Base-by-base conservation (phyloP, 1,284 basidiomycete genomes). In the Chiua sp. region DNA sequence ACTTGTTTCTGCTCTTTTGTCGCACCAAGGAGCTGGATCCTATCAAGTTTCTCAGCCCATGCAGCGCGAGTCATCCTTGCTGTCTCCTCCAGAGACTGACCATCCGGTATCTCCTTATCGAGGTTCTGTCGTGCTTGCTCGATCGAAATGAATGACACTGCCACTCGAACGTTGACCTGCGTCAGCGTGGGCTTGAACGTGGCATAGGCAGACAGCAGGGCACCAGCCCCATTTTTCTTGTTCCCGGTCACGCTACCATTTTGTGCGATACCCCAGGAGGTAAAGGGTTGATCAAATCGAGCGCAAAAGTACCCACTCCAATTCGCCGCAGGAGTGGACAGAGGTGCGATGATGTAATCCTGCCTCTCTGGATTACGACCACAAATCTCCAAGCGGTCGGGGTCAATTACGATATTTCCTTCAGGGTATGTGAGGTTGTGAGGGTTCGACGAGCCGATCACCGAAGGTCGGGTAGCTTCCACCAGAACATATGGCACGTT, bases 141-240 rank as follows among this genome's bases (percentile, higher is more conserved):
- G 18, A 88, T 77, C 1, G 89, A 91, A 61, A 94, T 91, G 68
- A 93, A 91, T 13, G 90, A 93, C 12, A 91, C 88, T 1, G 90
- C 91, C 2, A 94, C 78, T 12, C 90, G 80, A 10, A 92, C 84
- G 20, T 85, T 79, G 37, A 93, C 81, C 3, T 71, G 71, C 18
- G 68, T 64, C 18, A 77, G 77, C 4, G 65, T 68, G 1, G 65
- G 59, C 0, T 62, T 68, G 65, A 94, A 91, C 3, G 75, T 71
- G 1, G 80, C 87, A 66, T 86, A 93, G 0, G 79, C 91, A 20
- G 85, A 82, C 6, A 93, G 72, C 18, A 84, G 68, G 0, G 79
- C 66, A 8, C 85, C 85, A 20, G 68, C 66, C 18, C 73, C 77
- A 4, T 67, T 70, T 20, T 59, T 67, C 39, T 71, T 65, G 11